Evolutionary conservation across 306 rosid species (phyloP), one percentile per base, ranked within the genome.

Genomic region (Oxytropis ochrocephala): DNA sequence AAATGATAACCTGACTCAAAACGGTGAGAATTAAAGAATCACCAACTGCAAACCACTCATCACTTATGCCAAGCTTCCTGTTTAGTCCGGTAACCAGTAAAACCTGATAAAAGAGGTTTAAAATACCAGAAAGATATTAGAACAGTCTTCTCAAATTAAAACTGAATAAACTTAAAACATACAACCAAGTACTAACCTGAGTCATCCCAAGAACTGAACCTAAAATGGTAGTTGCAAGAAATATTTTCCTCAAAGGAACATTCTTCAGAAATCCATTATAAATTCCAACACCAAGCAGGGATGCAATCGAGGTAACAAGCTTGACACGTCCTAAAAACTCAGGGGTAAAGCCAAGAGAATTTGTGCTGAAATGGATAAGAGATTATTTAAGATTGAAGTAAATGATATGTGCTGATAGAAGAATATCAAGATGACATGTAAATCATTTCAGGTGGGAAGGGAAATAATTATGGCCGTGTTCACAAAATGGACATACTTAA

Each of bases 41-140:
- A 44, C 99, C 99, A n/a, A 91, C 64, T 24, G 97, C 89, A 80
- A 94, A 94, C 99, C 99, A 94, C 83, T 91, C 95, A 75, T 94
- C 91, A 55, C 92, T 91, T 55, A 94, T 89, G 78, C 96, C 97
- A 49, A 91, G 76, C 73, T 76, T 69, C 66, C 85, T 82, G 78
- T 94, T 94, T 72, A 94, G 77, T 74, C 97, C 97, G n/a, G 96
- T 88, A 47, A 94, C 87, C 63, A 94, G 96, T 46, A 94, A 42
- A 79, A 94, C 87, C 99, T 91, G 80, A 64, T 44, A 50, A 64
- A 41, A 49, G 60, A 70, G 33, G 12, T 16, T 33, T 53, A 57
- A 30, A 60, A 64, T 47, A 39, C 51, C 17, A 47, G 4, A 33
- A 59, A 58, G 51, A 64, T 43, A 27, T 62, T 46, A 18, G 46